Base-by-base conservation (phyloP, 768 basidiomycete species). In the Coprinopsis sp. region DNA sequence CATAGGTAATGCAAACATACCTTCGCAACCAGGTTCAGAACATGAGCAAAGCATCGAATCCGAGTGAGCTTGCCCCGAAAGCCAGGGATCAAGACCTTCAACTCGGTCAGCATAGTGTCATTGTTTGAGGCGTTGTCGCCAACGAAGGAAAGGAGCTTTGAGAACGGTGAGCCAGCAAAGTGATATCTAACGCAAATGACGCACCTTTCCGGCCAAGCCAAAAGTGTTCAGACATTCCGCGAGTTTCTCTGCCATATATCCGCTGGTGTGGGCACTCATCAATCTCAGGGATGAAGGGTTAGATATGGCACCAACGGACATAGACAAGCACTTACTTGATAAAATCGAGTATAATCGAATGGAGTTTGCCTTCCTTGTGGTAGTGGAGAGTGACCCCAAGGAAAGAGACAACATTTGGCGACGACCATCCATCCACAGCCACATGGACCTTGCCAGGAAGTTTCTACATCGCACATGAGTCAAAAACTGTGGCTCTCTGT, bases 1-100 rank as follows among this genome's bases (percentile, higher is more conserved):
- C 3, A 28, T 34, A 19, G 8, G 33, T 29, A n/a, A 24, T 34
- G 37, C 13, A 7, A n/a, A 44, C 40, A 12, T 28, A 61, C 63
- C 52, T 62, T 62, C 6, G 56, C 64, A 19, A 64, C 54, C 11
- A 65, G 57, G 37, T 64, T 64, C 6, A 65, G 37, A 18, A 64
- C 55, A 37, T 64, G 64, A 2, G 59, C 57, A 46, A 62, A 58
- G 45, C 62, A 65, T 2, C 56, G 58, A 2, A 60, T 53, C 13
- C 59, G 48, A 10, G 37, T 34, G 5, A 23, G 6, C 7, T 11
- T 4, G 1, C 63, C 61, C 2, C 31, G 24, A 38, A 58, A 66
- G 10, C 33, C 24, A 3, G 47, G 51, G 3, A 65, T 6, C 3
- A 58, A 45, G 5, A 13, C 27, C 3, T 4, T 28, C 2, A 65